Conservation (phyloP, 805 yeast genomes). For the Diddensiella transvaalensis region DNA sequence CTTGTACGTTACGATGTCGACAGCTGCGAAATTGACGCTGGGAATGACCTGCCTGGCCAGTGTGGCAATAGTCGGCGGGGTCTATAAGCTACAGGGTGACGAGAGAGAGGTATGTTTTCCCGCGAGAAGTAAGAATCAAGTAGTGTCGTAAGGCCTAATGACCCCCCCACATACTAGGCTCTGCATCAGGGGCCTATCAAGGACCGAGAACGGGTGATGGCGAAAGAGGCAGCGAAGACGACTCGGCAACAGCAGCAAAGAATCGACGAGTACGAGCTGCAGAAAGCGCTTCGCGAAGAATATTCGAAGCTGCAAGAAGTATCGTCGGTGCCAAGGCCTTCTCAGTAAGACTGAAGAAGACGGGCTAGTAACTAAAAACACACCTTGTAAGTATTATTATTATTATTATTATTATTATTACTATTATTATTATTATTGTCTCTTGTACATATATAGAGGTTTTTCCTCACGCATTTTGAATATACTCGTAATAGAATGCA, state of each 20-base stretch:
- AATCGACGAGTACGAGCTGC: slow-evolving; percentile 24
- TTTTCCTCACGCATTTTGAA: slow-evolving; percentile 18
- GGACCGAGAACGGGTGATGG: slow-evolving; percentile 23
- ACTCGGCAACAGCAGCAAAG: slow-evolving; percentile 21
- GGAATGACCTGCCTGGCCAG: slow-evolving; percentile 55
- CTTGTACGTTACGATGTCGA: slow-evolving; percentile 72
- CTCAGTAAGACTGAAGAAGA: no score
- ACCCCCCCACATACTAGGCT: no score
- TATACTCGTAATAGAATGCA: slow-evolving; percentile 31
- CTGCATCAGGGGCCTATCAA: slow-evolving; percentile 26
- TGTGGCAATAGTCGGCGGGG: slow-evolving; percentile 59
- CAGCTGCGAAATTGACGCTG: slow-evolving; percentile 73
- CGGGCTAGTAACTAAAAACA: no score
- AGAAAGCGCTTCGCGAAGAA: slow-evolving; percentile 21
- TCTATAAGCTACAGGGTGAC: slow-evolving; percentile 62
- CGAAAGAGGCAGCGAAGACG: slow-evolving; percentile 22
- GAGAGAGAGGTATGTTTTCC: slow-evolving; percentile 50
- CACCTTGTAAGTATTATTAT: no score
- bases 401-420: no score
- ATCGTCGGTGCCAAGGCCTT: slow-evolving; percentile 13
- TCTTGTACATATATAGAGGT: no score
- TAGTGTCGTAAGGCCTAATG: not conserved
- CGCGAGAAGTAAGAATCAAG: slow-evolving; percentile 1
- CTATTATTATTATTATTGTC: no score
- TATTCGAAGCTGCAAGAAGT: slow-evolving; percentile 23